A percentile compares a stretch with the other conserved stretches of the same genome.
These are phyloP conservation scores for Cyclaneusma minus DNA, from an alignment of 2,329 filamentous ascomycete species.

Conservation along the genomic window DNA sequence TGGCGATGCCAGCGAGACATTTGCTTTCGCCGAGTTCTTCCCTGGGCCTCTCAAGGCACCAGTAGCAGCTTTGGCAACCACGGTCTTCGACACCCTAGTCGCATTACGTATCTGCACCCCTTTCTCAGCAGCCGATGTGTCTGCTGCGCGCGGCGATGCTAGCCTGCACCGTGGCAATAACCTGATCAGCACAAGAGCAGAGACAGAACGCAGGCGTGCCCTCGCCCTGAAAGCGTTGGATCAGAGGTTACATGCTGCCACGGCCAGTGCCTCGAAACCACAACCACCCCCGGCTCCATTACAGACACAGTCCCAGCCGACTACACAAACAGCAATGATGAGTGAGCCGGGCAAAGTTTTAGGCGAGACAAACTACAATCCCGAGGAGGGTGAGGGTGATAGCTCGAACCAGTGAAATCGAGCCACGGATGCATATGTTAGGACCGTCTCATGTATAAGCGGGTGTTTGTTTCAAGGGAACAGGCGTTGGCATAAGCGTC, in stretches of 20 bases:
- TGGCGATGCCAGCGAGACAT: conserved; percentile 90
- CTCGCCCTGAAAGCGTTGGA: conserved; percentile 84
- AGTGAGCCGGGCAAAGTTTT: conserved; percentile 39
- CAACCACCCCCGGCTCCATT: conserved; percentile 25
- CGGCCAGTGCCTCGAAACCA: conserved; percentile 28
- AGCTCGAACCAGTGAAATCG: no score
- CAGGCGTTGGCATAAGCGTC: no score
- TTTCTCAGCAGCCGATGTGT: conserved; percentile 69
- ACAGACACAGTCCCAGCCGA: conserved; percentile 38
- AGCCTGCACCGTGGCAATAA: conserved; percentile 36
- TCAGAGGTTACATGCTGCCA: conserved; percentile 77
- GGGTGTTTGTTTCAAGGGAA: no score
- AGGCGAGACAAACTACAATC: conserved; percentile 55
- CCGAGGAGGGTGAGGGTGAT: conserved; percentile 38
- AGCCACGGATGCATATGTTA: no score
- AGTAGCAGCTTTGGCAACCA: conserved; percentile 56
- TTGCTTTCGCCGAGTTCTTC: conserved; percentile 92
- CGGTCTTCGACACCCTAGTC: conserved; percentile 61
- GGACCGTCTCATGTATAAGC: no score
- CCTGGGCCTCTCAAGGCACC: conserved; percentile 69
- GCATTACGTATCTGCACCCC: conserved; percentile 66
- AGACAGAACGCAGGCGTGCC: conserved; percentile 79
- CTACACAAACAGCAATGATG: conserved; percentile 41
- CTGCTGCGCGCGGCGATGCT: conserved; percentile 54
- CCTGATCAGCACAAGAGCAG: conserved; percentile 62